Percentiles rank a stretch among this genome's conserved stretches.
Conservation (phyloP, 257 asterid species). For the Anisodus acutangulus region DNA sequence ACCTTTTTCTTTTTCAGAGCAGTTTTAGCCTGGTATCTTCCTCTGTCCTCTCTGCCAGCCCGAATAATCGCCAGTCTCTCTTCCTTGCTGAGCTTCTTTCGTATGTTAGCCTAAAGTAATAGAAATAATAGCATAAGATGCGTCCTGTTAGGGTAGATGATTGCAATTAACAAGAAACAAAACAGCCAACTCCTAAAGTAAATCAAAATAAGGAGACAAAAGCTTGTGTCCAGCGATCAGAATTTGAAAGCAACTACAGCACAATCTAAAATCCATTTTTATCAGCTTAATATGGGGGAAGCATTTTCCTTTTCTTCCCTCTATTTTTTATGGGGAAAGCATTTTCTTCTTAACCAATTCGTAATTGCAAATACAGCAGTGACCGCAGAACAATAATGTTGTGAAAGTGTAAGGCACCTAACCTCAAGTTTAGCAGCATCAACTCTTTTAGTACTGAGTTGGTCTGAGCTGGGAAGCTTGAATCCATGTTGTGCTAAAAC, state of each 20-base stretch:
- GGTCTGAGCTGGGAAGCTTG: constrained; percentile 74
- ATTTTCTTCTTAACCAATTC: neutral
- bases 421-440: constrained; percentile 84
- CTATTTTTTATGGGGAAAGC: neutral
- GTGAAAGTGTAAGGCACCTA: constrained; percentile 27
- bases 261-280: neutral
- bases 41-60: constrained; percentile 82
- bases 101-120: constrained; percentile 67
- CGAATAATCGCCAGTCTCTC: constrained; percentile 61
- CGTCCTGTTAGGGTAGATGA: neutral
- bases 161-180: neutral
- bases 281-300: neutral
- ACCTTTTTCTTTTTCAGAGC: constrained; percentile 82
- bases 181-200: neutral
- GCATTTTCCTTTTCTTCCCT: neutral
- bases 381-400: neutral
- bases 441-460: constrained; percentile 75
- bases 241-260: neutral
- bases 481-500: constrained; percentile 70
- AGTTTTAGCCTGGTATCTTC: constrained; percentile 64
- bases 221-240: neutral
- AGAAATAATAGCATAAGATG: constrained; percentile 39
- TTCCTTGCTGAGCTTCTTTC: constrained; percentile 72
- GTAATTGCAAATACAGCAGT: neutral
- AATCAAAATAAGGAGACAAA: neutral